Evolutionary conservation across 768 basidiomycete genomes (phyloP), one percentile per base, ranked within the genome.

Genomic region (Russula virescens): DNA sequence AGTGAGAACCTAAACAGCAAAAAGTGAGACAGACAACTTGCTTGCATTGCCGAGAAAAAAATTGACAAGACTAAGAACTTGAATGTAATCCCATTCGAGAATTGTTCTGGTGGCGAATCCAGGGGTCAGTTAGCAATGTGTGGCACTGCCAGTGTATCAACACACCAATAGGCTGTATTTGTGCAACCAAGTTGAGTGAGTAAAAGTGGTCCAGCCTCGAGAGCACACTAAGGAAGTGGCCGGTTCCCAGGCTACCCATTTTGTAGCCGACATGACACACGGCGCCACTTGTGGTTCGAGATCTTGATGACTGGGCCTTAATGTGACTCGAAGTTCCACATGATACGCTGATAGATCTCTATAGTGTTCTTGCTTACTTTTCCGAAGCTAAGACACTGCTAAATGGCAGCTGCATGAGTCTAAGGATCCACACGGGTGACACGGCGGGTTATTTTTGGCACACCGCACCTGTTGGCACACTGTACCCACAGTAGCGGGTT

Each of bases 191-290:
- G 74, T 94, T 98, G 38, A 98, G 84, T 47, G 88, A 87, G 76
- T 98, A 98, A 77, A 91, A 98, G 74, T 98, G 96, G 78, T 98
- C 98, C 8, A 99, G 81, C 71, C 95, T 96, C 60, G 90, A 93
- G 31, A 98, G 81, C 13, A 94, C 93, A 67, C 92, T 92, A 78
- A 89, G 90, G 79, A 88, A 89, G 60, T 80, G 80, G 55, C 84
- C 83, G 10, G 95, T 96, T n/a, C n/a, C n/a, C n/a, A n/a, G n/a
- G 16, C 89, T 89, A 55, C 94, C 93, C 87, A 90, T 94, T 80
- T 90, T 94, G 83, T 93, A 98, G 8, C 92, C 96, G 71, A 99
- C 97, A 66, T n/a, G n/a, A n/a, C n/a, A 99, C 96, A 59, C 98
- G 75, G 54, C 96, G 80, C 71, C 90, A 81, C 76, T 99, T 94